Conservation (phyloP, 306 rosid genomes). For the Arachis hypogaea region DNA sequence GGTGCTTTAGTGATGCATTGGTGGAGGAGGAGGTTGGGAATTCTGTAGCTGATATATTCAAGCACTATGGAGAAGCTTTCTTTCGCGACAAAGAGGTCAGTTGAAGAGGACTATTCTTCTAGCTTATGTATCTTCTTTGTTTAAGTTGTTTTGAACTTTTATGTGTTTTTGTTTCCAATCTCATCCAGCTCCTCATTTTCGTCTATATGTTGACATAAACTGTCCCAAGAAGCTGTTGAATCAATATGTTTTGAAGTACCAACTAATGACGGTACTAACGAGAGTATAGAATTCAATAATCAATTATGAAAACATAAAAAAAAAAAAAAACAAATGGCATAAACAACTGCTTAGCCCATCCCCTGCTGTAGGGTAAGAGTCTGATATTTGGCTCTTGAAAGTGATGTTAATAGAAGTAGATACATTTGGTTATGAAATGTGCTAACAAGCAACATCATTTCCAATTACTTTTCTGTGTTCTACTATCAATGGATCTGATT, state of each 20-base stretch:
- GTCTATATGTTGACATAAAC: slow-evolving; percentile 10
- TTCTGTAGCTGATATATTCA: slow-evolving; percentile 87
- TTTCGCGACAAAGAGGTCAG: slow-evolving; percentile 93
- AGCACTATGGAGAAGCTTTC: slow-evolving; percentile 74
- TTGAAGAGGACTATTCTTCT: slow-evolving; percentile 31
- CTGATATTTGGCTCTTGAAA: slow-evolving; percentile 26
- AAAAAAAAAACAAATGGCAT: neutral
- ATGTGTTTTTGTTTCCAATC: neutral
- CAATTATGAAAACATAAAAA: neutral
- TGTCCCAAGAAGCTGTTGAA: neutral
- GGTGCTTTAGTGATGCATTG: slow-evolving; percentile 70
- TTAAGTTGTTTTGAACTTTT: slow-evolving; percentile 25
- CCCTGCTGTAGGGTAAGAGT: neutral
- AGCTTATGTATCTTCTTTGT: slow-evolving; percentile 30
- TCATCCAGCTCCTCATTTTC: slow-evolving; percentile 20
- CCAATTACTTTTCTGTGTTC: slow-evolving; percentile 16
- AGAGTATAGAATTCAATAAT: neutral
- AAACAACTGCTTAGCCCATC: slow-evolving; percentile 19
- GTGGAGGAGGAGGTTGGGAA: slow-evolving; percentile 77
- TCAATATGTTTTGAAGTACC: slow-evolving; percentile 11
- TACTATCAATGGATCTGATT: no score
- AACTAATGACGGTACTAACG: slow-evolving; percentile 1
- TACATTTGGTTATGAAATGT: slow-evolving; percentile 21
- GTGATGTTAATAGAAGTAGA: slow-evolving; percentile 7
- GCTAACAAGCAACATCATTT: slow-evolving; percentile 1